These are phyloP conservation scores for Crithidia brevicula DNA, from an alignment of 208 protist genomes.

Conservation along the genomic window DNA sequence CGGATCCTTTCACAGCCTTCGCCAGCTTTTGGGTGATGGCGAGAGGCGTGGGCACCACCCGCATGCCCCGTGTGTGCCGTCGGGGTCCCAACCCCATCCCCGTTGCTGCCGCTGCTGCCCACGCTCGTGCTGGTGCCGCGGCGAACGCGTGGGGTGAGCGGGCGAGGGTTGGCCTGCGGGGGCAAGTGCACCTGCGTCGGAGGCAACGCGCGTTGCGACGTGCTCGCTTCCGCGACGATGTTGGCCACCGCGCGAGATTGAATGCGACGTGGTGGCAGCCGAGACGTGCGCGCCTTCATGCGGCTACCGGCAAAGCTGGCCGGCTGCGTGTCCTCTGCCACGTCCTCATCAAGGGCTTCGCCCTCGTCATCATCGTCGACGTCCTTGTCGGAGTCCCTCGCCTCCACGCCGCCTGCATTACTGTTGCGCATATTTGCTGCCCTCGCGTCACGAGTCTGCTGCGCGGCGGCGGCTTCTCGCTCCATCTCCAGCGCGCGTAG, in stretches of 20 bases:
- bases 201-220: not conserved
- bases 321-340: not conserved
- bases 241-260: not conserved
- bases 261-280: not conserved
- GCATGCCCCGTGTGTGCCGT: not conserved
- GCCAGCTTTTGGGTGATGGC: constrained; percentile 43
- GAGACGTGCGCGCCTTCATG: constrained; percentile 13
- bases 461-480: not conserved
- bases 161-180: not conserved
- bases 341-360: constrained; percentile 22
- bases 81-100: not conserved
- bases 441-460: not conserved
- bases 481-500: constrained; percentile 17
- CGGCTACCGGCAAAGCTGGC: constrained; percentile 18
- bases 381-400: not conserved
- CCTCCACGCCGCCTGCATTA: not conserved
- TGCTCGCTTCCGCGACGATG: not conserved
- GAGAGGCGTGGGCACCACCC: not conserved
- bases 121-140: not conserved
- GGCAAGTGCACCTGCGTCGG: constrained; percentile 1
- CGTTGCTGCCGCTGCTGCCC: not conserved
- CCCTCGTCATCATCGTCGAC: constrained; percentile 14
- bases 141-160: not conserved
- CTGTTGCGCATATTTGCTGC: not conserved
- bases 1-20: constrained; percentile 57